Evolutionary conservation across 2,329 filamentous ascomycete genomes (phyloP).

Genomic region (Monilinia aucupariae): DNA sequence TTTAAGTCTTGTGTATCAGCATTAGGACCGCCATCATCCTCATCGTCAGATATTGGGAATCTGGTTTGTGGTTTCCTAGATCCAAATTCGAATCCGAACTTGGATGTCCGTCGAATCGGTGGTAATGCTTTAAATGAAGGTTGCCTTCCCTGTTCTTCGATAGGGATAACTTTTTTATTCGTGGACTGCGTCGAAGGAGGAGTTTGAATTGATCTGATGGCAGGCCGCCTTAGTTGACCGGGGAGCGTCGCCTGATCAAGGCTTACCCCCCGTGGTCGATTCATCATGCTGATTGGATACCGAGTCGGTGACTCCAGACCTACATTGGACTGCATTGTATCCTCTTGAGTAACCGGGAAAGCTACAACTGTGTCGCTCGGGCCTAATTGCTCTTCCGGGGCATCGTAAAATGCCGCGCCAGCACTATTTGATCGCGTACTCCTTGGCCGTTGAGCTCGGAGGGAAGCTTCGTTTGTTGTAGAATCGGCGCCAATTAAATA

Average conservation of each 20-base stretch:
- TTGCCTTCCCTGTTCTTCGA: conserved; percentile 17
- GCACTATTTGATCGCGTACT: conserved; percentile 26
- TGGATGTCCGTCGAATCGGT: conserved; percentile 53
- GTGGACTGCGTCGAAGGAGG: not conserved
- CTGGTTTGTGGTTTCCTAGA: conserved; percentile 30
- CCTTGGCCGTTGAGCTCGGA: conserved; percentile 6
- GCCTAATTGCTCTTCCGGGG: conserved; percentile 16
- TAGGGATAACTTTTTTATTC: not conserved
- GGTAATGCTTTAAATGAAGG: conserved; percentile 44
- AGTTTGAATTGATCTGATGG: conserved; percentile 14
- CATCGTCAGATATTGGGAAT: conserved; percentile 29
- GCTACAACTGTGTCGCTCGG: not conserved
- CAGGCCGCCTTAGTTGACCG: not conserved
- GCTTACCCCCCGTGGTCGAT: conserved; percentile 24
- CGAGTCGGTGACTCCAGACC: not conserved
- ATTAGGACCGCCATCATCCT: conserved; percentile 16
- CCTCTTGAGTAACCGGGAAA: conserved; percentile 2
- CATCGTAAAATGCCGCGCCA: conserved; percentile 27
- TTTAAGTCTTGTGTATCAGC: not conserved
- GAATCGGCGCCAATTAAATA: not conserved
- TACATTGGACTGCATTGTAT: not conserved
- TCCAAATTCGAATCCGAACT: conserved; percentile 44
- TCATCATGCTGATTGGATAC: conserved; percentile 20
- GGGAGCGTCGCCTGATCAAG: not conserved
- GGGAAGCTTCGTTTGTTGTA: not conserved